Conservation (phyloP, 1,284 basidiomycete genomes). For the Ganoderma lucidum region DNA sequence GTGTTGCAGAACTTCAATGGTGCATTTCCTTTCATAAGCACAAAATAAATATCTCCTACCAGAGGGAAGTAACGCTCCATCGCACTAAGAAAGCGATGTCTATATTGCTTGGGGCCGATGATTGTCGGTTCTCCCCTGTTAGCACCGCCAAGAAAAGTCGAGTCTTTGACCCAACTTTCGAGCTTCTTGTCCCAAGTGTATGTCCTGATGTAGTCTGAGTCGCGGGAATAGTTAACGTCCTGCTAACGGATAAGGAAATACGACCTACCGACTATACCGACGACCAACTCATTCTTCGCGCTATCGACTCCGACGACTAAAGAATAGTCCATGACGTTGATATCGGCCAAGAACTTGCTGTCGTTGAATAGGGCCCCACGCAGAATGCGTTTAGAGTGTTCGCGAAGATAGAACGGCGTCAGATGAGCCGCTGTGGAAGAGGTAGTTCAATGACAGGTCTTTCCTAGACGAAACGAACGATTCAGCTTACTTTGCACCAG, state of each 20-base stretch:
- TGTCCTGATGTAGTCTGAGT: slow-evolving; percentile 88
- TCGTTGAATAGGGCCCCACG: slow-evolving; percentile 94
- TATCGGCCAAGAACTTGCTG: slow-evolving; percentile 91
- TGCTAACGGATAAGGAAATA: slow-evolving; percentile 29
- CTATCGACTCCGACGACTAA: slow-evolving; percentile 94
- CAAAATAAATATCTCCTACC: slow-evolving; percentile 50
- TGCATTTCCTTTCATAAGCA: background rate
- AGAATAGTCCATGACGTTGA: slow-evolving; percentile 99
- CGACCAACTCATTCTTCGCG: slow-evolving; percentile 83
- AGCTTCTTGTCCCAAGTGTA: slow-evolving; percentile 99
- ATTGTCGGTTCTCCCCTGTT: slow-evolving; percentile 92
- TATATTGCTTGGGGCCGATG: slow-evolving; percentile 87
- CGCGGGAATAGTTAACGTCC: slow-evolving; percentile 2
- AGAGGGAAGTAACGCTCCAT: slow-evolving; percentile 94
- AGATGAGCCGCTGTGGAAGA: slow-evolving; percentile 64
- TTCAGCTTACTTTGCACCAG: slow-evolving; percentile 75
- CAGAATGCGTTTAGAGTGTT: slow-evolving; percentile 94
- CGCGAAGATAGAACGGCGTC: slow-evolving; percentile 92
- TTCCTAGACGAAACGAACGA: background rate
- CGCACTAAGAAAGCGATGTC: slow-evolving; percentile 87
- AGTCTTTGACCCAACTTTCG: slow-evolving; percentile 98
- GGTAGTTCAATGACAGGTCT: slow-evolving; percentile 4
- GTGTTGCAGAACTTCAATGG: background rate
- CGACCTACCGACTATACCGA: slow-evolving; percentile 92
- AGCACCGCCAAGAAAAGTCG: slow-evolving; percentile 83